These are phyloP conservation scores for Penicillium pancosmium DNA, from an alignment of 495 filamentous ascomycete species.

Conservation along the genomic window DNA sequence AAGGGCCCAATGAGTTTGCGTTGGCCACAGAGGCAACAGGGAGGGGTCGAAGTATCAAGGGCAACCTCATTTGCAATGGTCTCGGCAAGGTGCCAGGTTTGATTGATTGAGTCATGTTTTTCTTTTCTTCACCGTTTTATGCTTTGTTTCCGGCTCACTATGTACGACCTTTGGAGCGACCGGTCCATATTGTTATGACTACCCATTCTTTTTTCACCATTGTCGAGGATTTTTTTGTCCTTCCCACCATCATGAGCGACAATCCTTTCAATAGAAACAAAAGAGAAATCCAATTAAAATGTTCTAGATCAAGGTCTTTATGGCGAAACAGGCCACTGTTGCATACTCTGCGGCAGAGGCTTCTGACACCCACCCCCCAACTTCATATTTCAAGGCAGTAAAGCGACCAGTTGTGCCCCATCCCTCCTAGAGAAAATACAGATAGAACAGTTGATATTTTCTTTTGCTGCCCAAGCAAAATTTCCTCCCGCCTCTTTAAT, in stretches of 20 bases:
- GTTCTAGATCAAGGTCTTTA: slow-evolving; percentile 34
- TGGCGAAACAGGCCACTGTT: slow-evolving; percentile 13
- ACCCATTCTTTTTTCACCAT: slow-evolving; percentile 19
- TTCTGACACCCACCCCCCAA: neutral
- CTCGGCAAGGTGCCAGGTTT: slow-evolving; percentile 29
- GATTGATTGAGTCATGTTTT: slow-evolving; percentile 3
- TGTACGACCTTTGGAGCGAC: slow-evolving; percentile 29
- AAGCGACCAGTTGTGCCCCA: neutral
- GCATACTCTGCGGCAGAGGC: slow-evolving; percentile 6
- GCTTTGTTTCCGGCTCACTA: slow-evolving; percentile 6
- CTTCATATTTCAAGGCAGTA: neutral
- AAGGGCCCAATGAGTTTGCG: slow-evolving; percentile 15
- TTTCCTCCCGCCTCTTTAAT: slow-evolving; percentile 9
- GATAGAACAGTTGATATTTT: slow-evolving; percentile 11
- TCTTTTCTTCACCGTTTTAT: slow-evolving; percentile 24
- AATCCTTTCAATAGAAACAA: neutral
- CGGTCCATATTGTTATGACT: slow-evolving; percentile 33
- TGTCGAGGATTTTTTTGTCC: slow-evolving; percentile 16
- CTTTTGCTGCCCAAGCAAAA: slow-evolving; percentile 10
- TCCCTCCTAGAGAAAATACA: neutral
- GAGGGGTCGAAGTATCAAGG: slow-evolving; percentile 1
- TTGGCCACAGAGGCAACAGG: slow-evolving; percentile 14
- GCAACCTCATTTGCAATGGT: slow-evolving; percentile 17
- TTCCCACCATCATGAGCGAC: neutral
- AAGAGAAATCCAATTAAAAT: slow-evolving; percentile 23